phyloP scores from a whole-genome alignment of 768 basidiomycete species.

The Cystobasidium ongulense region DNA sequence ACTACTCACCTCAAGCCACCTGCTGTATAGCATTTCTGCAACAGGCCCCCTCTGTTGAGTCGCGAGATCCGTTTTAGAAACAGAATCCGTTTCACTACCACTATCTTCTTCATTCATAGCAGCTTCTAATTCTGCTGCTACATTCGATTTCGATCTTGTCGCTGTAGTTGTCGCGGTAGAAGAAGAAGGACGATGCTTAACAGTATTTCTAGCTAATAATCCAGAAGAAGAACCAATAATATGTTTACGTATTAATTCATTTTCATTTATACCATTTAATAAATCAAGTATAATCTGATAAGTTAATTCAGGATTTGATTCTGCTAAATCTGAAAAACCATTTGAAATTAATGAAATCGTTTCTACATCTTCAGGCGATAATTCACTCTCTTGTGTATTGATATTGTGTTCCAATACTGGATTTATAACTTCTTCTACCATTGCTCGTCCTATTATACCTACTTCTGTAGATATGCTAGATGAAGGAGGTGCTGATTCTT shows the following conservation, averaged over 20 bases:
- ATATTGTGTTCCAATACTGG: conserved; percentile 1
- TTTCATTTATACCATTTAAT: conserved; percentile 84
- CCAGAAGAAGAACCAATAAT: conserved; percentile 3
- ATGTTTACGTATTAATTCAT: conserved; percentile 44
- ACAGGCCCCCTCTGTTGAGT: conserved; percentile 59
- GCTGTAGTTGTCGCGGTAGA: background rate
- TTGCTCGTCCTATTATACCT: conserved; percentile 43
- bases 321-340: conserved; percentile 78
- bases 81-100: conserved; percentile 26
- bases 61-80: background rate
- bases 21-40: conserved; percentile 89
- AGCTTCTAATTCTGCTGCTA: conserved; percentile 20
- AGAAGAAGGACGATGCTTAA: background rate
- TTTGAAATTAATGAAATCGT: conserved; percentile 78
- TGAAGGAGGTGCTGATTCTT: background rate
- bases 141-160: conserved; percentile 47
- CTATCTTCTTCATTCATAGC: conserved; percentile 32
- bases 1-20: conserved; percentile 65
- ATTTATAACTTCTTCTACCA: conserved; percentile 71
- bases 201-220: conserved; percentile 4
- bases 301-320: conserved; percentile 71
- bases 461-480: background rate
- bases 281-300: conserved; percentile 84
- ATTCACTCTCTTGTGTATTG: background rate
- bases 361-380: conserved; percentile 69